Percentiles rank a stretch among this genome's conserved stretches.
Conservation (phyloP, 139 green algal species). For the Chlamydomonas schloesseri region DNA sequence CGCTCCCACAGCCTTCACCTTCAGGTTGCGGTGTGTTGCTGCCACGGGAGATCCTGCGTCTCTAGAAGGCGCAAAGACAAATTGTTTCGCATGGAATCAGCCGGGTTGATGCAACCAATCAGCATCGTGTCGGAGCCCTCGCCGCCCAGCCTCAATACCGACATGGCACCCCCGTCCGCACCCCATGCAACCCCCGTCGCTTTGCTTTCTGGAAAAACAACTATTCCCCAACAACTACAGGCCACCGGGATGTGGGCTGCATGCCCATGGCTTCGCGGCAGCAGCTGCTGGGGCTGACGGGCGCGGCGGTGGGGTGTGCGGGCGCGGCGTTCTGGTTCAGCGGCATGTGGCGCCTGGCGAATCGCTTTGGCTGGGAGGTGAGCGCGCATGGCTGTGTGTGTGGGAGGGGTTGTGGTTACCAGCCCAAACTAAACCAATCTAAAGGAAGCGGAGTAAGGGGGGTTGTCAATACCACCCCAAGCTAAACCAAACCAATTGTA, state of each 20-base stretch:
- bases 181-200: no score
- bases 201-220: no score
- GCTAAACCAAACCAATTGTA: neutral
- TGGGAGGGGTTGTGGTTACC: neutral
- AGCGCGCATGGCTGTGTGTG: neutral
- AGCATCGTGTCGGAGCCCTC: no score
- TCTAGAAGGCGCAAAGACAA: no score
- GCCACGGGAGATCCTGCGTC: neutral
- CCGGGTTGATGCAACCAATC: no score
- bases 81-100: no score
- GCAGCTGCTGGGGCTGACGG: neutral
- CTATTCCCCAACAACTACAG: neutral
- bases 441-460: no score
- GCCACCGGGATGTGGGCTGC: neutral
- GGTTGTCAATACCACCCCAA: no score
- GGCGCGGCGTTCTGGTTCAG: conserved; percentile 37
- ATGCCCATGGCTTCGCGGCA: conserved; percentile 1
- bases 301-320: neutral
- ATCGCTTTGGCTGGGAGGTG: neutral
- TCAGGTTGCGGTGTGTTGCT: neutral
- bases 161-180: no score
- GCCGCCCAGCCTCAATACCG: no score
- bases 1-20: neutral
- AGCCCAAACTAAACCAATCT: no score
- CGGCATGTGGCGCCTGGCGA: neutral